These are phyloP conservation scores for Lipomyces yamanashiensis DNA, from an alignment of 805 yeast genomes.

Conservation along the genomic window DNA sequence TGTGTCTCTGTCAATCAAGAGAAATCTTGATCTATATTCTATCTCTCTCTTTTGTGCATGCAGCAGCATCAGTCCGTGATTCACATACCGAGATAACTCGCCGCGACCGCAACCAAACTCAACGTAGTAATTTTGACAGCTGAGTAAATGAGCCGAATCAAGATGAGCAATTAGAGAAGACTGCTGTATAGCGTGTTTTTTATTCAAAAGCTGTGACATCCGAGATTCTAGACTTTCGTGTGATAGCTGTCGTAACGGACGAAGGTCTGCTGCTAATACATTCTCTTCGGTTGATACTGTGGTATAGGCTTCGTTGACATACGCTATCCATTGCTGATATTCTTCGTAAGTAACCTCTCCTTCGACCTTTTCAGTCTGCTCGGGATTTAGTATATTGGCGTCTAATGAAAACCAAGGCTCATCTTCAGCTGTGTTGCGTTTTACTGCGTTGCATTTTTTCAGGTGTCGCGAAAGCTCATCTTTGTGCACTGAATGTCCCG, in stretches of 20 bases:
- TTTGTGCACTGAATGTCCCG: constrained; percentile 21
- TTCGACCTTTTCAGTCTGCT: neutral
- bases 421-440: constrained; percentile 21
- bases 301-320: constrained; percentile 20
- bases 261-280: constrained; percentile 31
- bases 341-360: constrained; percentile 13
- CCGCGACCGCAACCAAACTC: constrained; percentile 95
- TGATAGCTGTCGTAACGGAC: constrained; percentile 19
- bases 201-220: constrained; percentile 56
- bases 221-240: constrained; percentile 51
- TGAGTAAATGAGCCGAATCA: constrained; percentile 50
- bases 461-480: constrained; percentile 31
- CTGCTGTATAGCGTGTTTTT: constrained; percentile 83
- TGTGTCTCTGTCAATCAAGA: constrained; percentile 76
- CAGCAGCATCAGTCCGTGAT: constrained; percentile 20
- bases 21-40: constrained; percentile 45
- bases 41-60: constrained; percentile 16
- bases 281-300: neutral
- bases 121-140: constrained; percentile 47
- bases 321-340: constrained; percentile 17
- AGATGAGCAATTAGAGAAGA: constrained; percentile 76
- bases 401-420: constrained; percentile 28
- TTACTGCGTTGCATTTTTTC: constrained; percentile 27
- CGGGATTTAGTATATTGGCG: constrained; percentile 7
- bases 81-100: constrained; percentile 62